These are phyloP conservation scores for Cyamopsis tetragonoloba DNA, from an alignment of 306 rosid genomes.

Conservation along the genomic window DNA sequence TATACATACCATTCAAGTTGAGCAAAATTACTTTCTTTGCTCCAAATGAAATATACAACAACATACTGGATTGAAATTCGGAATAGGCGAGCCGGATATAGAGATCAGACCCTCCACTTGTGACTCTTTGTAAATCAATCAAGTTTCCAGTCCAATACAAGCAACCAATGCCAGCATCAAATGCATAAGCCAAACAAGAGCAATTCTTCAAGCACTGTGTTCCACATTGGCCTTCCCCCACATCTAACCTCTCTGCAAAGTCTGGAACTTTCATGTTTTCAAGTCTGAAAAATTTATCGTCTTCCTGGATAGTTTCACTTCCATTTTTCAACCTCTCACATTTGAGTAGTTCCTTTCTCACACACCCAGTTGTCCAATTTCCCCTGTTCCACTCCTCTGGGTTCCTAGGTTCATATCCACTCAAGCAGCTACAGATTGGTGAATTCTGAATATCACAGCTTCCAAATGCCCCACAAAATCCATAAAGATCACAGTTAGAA, in stretches of 20 bases:
- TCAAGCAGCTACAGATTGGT: constrained; percentile 45
- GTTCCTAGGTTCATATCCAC: constrained; percentile 37
- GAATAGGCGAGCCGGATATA: constrained; percentile 31
- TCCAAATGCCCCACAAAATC: constrained; percentile 44
- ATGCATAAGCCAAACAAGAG: constrained; percentile 40
- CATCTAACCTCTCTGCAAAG: constrained; percentile 23
- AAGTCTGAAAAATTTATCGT: constrained; percentile 29
- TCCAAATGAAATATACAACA: background rate
- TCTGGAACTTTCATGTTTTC: constrained; percentile 37
- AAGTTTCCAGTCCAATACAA: constrained; percentile 31
- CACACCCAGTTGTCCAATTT: constrained; percentile 46
- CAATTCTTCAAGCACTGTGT: constrained; percentile 30
- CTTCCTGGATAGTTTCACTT: constrained; percentile 7
- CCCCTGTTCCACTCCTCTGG: constrained; percentile 34
- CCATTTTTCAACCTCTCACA: constrained; percentile 27
- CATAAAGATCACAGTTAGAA: constrained; percentile 35
- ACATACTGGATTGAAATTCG: constrained; percentile 37
- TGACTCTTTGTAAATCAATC: constrained; percentile 32
- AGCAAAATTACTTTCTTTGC: too few relatives aligned
- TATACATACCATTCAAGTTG: too few relatives aligned
- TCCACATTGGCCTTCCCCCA: constrained; percentile 21
- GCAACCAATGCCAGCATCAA: constrained; percentile 37
- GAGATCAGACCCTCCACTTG: constrained; percentile 34
- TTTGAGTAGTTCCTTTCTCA: constrained; percentile 23
- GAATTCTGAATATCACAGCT: constrained; percentile 14